phyloP scores from a whole-genome alignment of 306 rosid genomes.

The Fragaria iinumae region DNA sequence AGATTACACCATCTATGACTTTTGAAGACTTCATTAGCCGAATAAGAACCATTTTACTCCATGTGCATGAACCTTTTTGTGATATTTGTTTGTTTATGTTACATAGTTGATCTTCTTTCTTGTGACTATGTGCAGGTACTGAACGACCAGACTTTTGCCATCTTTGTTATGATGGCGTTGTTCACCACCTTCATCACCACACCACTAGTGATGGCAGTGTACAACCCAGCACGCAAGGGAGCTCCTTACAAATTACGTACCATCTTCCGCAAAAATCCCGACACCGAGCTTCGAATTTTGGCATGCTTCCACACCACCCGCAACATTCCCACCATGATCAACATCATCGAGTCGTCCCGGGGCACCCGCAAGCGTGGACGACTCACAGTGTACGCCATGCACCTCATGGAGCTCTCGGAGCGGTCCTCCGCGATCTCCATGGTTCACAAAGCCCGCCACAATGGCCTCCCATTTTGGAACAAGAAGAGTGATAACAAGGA shows the following conservation, averaged over 20 bases:
- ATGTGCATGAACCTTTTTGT: background rate
- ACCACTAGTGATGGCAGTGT: conserved; percentile 60
- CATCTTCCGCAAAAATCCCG: conserved; percentile 37
- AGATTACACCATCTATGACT: background rate
- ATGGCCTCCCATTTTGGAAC: conserved; percentile 76
- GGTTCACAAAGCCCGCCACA: conserved; percentile 68
- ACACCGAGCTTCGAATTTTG: conserved; percentile 52
- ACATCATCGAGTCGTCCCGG: conserved; percentile 58
- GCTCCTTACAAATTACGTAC: conserved; percentile 63
- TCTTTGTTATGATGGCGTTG: conserved; percentile 68
- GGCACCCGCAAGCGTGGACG: conserved; percentile 51
- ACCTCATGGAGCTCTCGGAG: conserved; percentile 74
- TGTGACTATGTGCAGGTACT: conserved; percentile 41
- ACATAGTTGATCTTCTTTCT: background rate
- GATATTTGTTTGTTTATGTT: background rate
- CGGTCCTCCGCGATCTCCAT: conserved; percentile 73
- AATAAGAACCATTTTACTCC: background rate
- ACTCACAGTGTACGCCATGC: conserved; percentile 73
- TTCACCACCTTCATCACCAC: conserved; percentile 78
- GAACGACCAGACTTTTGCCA: conserved; percentile 70
- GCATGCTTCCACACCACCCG: conserved; percentile 73
- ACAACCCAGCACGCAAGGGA: conserved; percentile 64
- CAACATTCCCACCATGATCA: conserved; percentile 56
- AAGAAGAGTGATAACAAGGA: conserved; percentile 39
- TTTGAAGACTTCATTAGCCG: background rate